Base-by-base conservation (phyloP, 176 grass and related monocot species). In the Carex kokanica region DNA sequence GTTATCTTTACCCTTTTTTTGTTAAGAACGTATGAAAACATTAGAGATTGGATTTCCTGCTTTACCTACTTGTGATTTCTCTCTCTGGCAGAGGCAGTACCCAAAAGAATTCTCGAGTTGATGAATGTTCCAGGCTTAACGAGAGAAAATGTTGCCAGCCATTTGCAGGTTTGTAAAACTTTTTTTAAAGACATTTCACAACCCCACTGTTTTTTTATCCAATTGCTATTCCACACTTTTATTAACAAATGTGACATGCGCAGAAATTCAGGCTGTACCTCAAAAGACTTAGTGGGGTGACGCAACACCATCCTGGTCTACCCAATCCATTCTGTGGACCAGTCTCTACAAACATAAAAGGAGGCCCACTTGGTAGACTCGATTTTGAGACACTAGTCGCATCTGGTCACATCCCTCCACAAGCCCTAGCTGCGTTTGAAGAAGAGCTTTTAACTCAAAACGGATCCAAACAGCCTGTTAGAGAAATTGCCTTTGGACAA, bases 121-220 rank as follows among this genome's bases (percentile, higher is more conserved):
- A 99, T 99, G 97, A 96, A 95, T 89, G 93, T 99, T 64, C 97
- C 97, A 58, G 97, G 97, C 79, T 92, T 99, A 86, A 99, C 97
- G 13, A 93, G 97, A 85, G 97, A 99, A 89, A 99, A 99, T 38
- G 97, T 99, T 60, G 97, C 97, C 36, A 99, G 97, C 81, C 97
- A 99, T 93, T 89, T 99, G 72, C 97, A 99, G 97, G 97, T 99
- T 88, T 86, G 64, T 61, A 86, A 88, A 49, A 69, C 14, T 67
- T 77, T 87, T 82, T 45, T 71, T 86, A 34, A 41, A 60, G 54
- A 67, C 6, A 84, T 62, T 20, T 68, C 82, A 34, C 43, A 69
- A 23, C 54, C 55, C 57, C 23, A 25, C 2, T 85, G 38, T 23
- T 27, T 53, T 45, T 29, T 56, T 64, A 83, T 90, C 80, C 45